phyloP scores from a whole-genome alignment of 306 rosid genomes.

The Quillaja saponaria region DNA sequence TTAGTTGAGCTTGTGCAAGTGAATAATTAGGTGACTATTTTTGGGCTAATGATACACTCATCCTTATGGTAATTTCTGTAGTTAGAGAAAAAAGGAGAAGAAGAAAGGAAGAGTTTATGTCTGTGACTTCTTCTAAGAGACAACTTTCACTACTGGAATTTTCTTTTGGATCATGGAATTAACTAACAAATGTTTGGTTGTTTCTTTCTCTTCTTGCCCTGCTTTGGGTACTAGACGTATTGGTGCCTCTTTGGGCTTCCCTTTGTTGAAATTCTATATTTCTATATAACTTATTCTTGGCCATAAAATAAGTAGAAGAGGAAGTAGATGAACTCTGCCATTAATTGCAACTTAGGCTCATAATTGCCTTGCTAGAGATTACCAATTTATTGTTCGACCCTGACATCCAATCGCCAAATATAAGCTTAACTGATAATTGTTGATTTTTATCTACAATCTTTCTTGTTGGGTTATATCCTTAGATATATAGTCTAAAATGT shows the following conservation, averaged over 20 bases:
- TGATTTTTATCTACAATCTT: not conserved
- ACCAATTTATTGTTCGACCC: not conserved
- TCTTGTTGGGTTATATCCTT: not conserved
- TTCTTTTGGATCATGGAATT: not conserved
- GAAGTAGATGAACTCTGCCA: not conserved
- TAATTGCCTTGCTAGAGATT: not conserved
- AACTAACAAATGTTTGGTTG: slow-evolving; percentile 9
- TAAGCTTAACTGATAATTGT: not conserved
- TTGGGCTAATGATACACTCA: not conserved
- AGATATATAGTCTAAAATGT: too few relatives aligned
- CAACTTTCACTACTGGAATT: not conserved
- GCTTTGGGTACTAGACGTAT: not conserved
- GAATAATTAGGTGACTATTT: not conserved
- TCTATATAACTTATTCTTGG: not conserved
- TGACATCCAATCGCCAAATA: not conserved
- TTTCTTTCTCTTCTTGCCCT: not conserved
- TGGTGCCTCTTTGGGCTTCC: not conserved
- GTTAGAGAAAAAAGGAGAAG: not conserved
- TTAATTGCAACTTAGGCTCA: not conserved
- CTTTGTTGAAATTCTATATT: not conserved
- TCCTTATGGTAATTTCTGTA: not conserved
- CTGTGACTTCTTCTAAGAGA: not conserved
- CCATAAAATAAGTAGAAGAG: slow-evolving; percentile 1
- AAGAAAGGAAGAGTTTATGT: too few relatives aligned
- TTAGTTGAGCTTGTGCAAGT: too few relatives aligned